Evolutionary conservation across 2,329 filamentous ascomycete species (phyloP), one percentile per base, ranked within the genome.

Genomic region (Alternaria ethzedia): DNA sequence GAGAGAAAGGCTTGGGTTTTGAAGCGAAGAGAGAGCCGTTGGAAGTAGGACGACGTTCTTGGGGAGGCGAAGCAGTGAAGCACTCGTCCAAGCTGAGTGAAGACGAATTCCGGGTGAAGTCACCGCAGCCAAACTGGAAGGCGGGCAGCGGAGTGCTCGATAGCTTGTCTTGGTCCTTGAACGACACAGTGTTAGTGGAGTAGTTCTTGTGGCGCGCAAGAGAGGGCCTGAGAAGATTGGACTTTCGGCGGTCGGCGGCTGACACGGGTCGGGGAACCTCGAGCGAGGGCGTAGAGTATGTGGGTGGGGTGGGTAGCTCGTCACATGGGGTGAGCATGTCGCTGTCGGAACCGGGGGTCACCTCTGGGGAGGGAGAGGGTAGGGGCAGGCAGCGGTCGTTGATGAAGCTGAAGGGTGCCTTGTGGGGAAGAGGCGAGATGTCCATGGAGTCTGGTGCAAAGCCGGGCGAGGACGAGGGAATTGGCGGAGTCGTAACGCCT

Each of bases 341-440:
- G 69, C 82, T 80, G 63, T 85, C 85, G 59, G 81, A 79, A n/a
- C 67, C 67, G 6, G 71, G 68, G 4, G 83, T 85, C 28, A 78
- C 73, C 46, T 87, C 85, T 9, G 91, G 91, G 2, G 90, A 91
- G 2, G 93, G 92, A 28, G 92, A 94, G 28, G 88, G 86, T 57
- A 93, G 81, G 30, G 88, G 86, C 56, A 93, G 81, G 68, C 91
- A 89, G 66, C 92, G 84, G 70, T 91, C 86, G 28, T 85, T 79
- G 50, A 83, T 76, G 67, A 85, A 83, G 79, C 81, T 85, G 75
- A 89, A 94, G 12, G 91, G 86, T 28, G 87, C 84, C 84, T 97
- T 97, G 84, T 97, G 93, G 47, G 64, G 94, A 44, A 98, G 83
- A 43, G 96, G 95, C 47, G 95, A 97, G 80, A 97, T 90, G 76